phyloP scores from a whole-genome alignment of 2,329 filamentous ascomycete genomes.

The Monosporascus sp. region DNA sequence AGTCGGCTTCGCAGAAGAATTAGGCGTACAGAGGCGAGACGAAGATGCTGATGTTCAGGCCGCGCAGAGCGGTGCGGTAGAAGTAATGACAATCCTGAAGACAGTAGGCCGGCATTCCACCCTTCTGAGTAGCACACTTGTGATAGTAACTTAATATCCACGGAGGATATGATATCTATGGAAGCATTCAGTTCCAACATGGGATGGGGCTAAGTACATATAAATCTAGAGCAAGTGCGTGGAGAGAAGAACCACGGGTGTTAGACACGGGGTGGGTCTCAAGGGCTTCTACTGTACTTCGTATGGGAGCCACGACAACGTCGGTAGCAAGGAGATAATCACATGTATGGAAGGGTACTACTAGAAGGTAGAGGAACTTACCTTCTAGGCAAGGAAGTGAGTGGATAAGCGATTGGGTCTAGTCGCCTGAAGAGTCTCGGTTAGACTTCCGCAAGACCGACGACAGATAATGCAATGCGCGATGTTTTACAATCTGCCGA shows the following conservation, averaged over 20 bases:
- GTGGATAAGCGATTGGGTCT: conserved; percentile 21
- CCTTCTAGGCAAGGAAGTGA: conserved; percentile 16
- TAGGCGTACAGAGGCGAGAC: conserved; percentile 72
- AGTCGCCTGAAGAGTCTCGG: conserved; percentile 14
- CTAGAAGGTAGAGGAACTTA: conserved; percentile 25
- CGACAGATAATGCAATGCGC: conserved; percentile 13
- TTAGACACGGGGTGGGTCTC: not conserved
- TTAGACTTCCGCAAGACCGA: conserved; percentile 28
- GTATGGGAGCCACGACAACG: conserved; percentile 12
- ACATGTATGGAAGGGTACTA: conserved; percentile 22
- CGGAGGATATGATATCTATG: conserved; percentile 4
- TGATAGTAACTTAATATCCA: conserved; percentile 9
- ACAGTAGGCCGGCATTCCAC: conserved; percentile 75
- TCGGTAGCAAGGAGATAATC: conserved; percentile 16
- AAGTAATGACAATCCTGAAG: conserved; percentile 90
- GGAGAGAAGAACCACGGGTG: not conserved
- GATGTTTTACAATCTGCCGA: conserved; percentile 20
- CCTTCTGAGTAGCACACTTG: conserved; percentile 20
- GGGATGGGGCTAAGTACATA: not conserved
- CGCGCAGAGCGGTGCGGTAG: conserved; percentile 82
- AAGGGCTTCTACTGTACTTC: conserved; percentile 1
- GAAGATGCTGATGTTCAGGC: conserved; percentile 73
- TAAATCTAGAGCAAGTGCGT: not conserved
- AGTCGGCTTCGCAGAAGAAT: conserved; percentile 33
- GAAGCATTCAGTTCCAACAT: not conserved